Evolutionary conservation across 305 asterid genomes (phyloP), one percentile per base, ranked within the genome.

Genomic region (Solanum aculeatissimum): DNA sequence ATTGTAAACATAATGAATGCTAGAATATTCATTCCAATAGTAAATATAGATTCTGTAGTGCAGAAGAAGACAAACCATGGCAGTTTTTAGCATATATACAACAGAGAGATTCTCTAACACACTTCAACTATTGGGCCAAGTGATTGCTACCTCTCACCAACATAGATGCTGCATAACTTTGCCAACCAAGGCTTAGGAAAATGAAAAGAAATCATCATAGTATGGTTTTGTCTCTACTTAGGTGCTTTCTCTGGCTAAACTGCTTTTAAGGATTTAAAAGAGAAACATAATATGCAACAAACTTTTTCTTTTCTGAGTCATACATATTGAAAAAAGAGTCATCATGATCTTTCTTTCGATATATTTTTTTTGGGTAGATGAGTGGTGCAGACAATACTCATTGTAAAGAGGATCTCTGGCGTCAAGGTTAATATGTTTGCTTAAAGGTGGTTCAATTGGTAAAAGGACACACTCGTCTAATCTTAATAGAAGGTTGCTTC

Each of bases 1-100:
- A 88, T 86, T 69, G 53, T 27, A 81, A 63, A 27, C 83, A 83
- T 68, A 71, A 80, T 85, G 51, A 84, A 82, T 63, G 40, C 18
- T 47, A 74, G 9, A 40, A 11, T 11, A 51, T 3, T 32, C 63
- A 27, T 15, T 74, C 42, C 62, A 47, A 49, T 75, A 47, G 43
- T 75, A 75, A 27, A 11, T 16, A 40, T 70, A n/a, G 21, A 25
- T 49, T 3, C 53, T 70, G 21, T 27, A 10, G 16, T 4, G 81
- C 27, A 27, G 62, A 53, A 49, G 38, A 27, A 25, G 62, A 75
- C 23, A 25, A 75, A 75, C 23, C 0, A 75, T 6, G 29, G 29
- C 29, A 29, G 47, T 5, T 77, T 77, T 51, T 29, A 51, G 82
- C 49, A 29, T 18, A 11, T 51, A 19, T 51, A 57, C 29, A 77